phyloP scores from a whole-genome alignment of 2,329 filamentous ascomycete species.

The Beauveria caledonica region DNA sequence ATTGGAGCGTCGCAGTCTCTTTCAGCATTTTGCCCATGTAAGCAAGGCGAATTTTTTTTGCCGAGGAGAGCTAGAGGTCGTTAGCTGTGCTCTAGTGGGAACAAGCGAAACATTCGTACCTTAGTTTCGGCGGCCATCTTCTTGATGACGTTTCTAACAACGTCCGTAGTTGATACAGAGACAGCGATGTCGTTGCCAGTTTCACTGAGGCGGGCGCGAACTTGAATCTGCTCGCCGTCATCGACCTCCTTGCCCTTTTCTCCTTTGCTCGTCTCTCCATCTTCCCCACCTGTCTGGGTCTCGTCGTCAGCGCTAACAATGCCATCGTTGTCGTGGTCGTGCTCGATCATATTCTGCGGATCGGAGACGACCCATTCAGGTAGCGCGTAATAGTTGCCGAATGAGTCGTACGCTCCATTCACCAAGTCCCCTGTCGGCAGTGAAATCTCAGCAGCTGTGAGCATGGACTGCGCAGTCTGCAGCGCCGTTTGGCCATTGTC shows the following conservation, averaged over 20 bases:
- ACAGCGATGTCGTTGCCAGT: constrained; percentile 56
- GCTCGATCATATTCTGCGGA: constrained; percentile 46
- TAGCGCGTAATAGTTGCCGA: constrained; percentile 62
- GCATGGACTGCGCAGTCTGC: constrained; percentile 67
- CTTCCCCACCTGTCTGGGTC: constrained; percentile 21
- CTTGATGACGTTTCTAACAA: constrained; percentile 53
- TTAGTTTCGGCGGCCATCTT: constrained; percentile 55
- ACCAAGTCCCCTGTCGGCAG: constrained; percentile 64
- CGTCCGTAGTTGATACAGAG: constrained; percentile 49
- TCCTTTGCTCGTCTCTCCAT: constrained; percentile 35
- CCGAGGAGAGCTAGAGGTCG: constrained; percentile 42
- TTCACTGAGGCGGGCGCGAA: constrained; percentile 59
- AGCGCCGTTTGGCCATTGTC: constrained; percentile 34
- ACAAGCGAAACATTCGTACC: constrained; percentile 37
- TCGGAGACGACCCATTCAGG: constrained; percentile 62
- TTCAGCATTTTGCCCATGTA: constrained; percentile 77
- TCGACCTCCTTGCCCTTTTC: constrained; percentile 53
- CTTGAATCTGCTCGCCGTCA: constrained; percentile 45
- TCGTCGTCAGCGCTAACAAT: constrained; percentile 27
- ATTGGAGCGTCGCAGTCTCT: constrained; percentile 54
- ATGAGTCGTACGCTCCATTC: constrained; percentile 63
- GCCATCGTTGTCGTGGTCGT: constrained; percentile 29
- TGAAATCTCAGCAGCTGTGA: constrained; percentile 70
- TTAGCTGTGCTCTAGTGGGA: neutral
- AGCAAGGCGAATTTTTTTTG: constrained; percentile 58